These are phyloP conservation scores for Mangifera indica DNA, from an alignment of 345 rosid genomes.

Conservation along the genomic window DNA sequence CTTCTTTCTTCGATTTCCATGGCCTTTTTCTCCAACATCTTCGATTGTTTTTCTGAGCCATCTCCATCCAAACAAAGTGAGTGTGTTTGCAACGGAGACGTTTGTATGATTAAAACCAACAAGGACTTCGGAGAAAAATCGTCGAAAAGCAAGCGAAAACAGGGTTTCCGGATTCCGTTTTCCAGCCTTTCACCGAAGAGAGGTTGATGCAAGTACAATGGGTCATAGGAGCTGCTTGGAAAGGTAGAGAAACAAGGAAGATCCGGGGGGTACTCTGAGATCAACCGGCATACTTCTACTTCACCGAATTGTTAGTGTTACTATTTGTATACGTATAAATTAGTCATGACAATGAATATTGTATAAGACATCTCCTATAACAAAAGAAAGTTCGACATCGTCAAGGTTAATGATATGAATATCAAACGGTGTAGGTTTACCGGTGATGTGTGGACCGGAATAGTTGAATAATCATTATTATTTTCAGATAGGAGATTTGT, in stretches of 20 bases:
- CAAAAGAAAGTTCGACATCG: too few relatives aligned
- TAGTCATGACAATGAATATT: too few relatives aligned
- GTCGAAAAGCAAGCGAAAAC: constrained; percentile 17
- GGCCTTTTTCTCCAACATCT: constrained; percentile 37
- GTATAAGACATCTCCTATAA: too few relatives aligned
- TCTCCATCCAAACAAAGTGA: constrained; percentile 15
- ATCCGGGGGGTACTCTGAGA: too few relatives aligned
- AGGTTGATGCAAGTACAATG: background rate
- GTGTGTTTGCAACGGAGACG: constrained; percentile 42
- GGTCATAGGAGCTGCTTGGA: background rate
- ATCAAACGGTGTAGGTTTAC: too few relatives aligned
- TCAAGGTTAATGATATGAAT: too few relatives aligned
- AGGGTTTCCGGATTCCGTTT: background rate
- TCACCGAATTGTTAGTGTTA: too few relatives aligned
- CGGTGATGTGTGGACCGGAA: too few relatives aligned
- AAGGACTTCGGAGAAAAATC: constrained; percentile 11
- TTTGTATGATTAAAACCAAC: constrained; percentile 29
- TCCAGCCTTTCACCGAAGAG: constrained; percentile 11
- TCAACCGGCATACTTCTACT: too few relatives aligned
- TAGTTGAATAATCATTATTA: too few relatives aligned
- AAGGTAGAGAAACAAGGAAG: background rate
- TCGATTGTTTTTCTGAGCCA: constrained; percentile 38
- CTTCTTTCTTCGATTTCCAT: constrained; percentile 10
- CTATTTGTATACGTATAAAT: too few relatives aligned
- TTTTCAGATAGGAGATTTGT: too few relatives aligned